These are phyloP conservation scores for Teratosphaeria destructans DNA, from an alignment of 2,329 filamentous ascomycete genomes.

Conservation along the genomic window DNA sequence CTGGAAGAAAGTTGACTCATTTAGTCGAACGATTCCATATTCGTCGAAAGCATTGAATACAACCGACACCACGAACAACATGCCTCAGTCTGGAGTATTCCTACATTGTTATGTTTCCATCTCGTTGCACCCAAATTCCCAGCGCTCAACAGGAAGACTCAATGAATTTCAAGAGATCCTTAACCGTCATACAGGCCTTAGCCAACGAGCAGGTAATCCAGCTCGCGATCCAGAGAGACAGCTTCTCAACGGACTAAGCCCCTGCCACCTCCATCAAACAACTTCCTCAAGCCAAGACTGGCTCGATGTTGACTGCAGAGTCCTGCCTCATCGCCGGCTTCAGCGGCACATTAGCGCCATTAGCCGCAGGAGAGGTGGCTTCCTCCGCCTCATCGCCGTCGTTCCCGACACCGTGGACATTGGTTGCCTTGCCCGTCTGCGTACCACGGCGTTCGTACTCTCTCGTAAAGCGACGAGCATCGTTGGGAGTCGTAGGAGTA, in stretches of 20 bases:
- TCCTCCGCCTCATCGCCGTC: background rate
- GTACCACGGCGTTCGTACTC: background rate
- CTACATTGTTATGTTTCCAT: too few relatives aligned
- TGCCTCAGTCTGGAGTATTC: too few relatives aligned
- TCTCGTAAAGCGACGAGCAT: background rate
- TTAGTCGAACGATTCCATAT: background rate
- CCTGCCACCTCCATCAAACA: too few relatives aligned
- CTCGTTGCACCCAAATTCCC: too few relatives aligned
- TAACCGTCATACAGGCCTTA: too few relatives aligned
- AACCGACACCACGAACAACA: background rate
- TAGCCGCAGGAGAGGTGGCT: background rate
- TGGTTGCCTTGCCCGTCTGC: background rate
- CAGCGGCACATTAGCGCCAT: background rate
- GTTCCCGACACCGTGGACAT: background rate
- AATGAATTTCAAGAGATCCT: too few relatives aligned
- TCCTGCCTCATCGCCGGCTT: background rate
- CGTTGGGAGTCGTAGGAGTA: background rate
- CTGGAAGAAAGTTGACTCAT: too few relatives aligned
- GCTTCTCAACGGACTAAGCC: background rate
- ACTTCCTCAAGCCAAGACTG: background rate
- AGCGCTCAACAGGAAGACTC: too few relatives aligned
- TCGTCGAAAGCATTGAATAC: background rate
- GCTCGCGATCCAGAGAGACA: background rate
- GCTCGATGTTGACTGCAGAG: background rate
- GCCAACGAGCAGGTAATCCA: too few relatives aligned